phyloP scores from a whole-genome alignment of 2,329 filamentous ascomycete species.

The Thermochaetoides dissita region DNA sequence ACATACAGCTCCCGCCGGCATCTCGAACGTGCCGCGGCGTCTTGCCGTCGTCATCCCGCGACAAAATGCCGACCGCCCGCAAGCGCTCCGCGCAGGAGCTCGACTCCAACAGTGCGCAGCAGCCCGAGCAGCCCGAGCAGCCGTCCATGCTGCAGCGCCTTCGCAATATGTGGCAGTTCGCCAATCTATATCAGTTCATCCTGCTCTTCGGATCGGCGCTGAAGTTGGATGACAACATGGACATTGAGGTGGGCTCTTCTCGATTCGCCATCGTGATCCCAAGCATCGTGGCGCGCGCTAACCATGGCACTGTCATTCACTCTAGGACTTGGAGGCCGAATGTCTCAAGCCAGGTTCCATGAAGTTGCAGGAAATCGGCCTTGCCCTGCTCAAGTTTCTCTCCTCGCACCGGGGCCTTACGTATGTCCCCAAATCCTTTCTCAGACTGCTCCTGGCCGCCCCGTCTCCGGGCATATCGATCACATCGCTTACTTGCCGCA shows the following conservation, averaged over 20 bases:
- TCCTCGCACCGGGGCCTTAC: slow-evolving; percentile 87
- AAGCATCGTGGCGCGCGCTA: background rate
- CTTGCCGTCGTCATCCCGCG: background rate
- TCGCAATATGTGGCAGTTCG: slow-evolving; percentile 91
- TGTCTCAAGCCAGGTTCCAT: slow-evolving; percentile 69
- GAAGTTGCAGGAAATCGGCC: slow-evolving; percentile 64
- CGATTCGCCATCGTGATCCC: background rate
- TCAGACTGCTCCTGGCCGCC: background rate
- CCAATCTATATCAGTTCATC: slow-evolving; percentile 86
- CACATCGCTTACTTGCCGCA: slow-evolving; percentile 26
- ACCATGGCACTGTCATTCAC: background rate
- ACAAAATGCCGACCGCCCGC: slow-evolving; percentile 30
- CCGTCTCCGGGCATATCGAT: slow-evolving; percentile 7
- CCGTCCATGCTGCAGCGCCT: slow-evolving; percentile 47
- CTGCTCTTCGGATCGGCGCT: slow-evolving; percentile 77
- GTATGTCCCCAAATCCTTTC: slow-evolving; percentile 38
- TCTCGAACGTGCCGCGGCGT: background rate
- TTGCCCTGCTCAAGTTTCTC: slow-evolving; percentile 79
- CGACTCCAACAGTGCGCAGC: slow-evolving; percentile 20
- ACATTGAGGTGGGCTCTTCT: slow-evolving; percentile 58
- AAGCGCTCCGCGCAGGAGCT: slow-evolving; percentile 35
- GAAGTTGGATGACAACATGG: slow-evolving; percentile 78
- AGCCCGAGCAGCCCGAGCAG: slow-evolving; percentile 16
- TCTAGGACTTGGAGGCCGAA: slow-evolving; percentile 73
- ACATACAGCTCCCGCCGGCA: background rate